Base-by-base conservation (phyloP, 2,329 filamentous ascomycete species). In the Pseudopyrenochaeta lycopersici region DNA sequence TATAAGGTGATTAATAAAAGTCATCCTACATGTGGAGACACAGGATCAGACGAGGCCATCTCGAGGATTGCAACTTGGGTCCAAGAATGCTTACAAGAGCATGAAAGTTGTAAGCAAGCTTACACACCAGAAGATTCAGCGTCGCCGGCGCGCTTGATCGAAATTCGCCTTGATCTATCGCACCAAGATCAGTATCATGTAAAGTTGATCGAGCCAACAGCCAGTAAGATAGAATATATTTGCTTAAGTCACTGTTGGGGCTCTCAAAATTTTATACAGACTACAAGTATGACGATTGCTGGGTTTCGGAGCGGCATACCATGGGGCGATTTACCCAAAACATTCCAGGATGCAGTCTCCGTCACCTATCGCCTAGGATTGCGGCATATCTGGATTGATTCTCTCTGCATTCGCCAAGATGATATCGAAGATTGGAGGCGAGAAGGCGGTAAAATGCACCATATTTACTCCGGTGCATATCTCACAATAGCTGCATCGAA, bases 221-320 rank as follows among this genome's bases (percentile, higher is more conserved):
- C 23, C 9, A 27, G 23, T 5, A 9, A 27, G 4, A 27, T 27
- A 27, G 20, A 38, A 29, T 56, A 52, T 40, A n/a, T 42, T 9
- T 56, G 49, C 18, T 20, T 56, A 6, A 52, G 49, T 30, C 49
- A 56, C 18, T 49, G 54, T 21, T 56, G 54, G 54, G 53, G 53
- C 7, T 14, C 4, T 9, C 9, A 31, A 35, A 32, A 14, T 12
- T 11, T 31, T 14, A 3, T 29, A 27, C 20, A 36, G 15, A 33
- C 49, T 23, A 36, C 17, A 3, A 17, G 7, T 2, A 18, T 7
- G n/a, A 49, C 41, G 6, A 38, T 17, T 10, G 17, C 5, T 7
- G 12, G 7, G 7, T 18, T 38, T 11, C 5, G 17, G 4, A 14
- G 11, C 29, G 33, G 29, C n/a, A 6, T 21, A 17, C 14, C 48